Evolutionary conservation across 139 green algal species (phyloP).

Genomic region (Tetraselmis chui): DNA sequence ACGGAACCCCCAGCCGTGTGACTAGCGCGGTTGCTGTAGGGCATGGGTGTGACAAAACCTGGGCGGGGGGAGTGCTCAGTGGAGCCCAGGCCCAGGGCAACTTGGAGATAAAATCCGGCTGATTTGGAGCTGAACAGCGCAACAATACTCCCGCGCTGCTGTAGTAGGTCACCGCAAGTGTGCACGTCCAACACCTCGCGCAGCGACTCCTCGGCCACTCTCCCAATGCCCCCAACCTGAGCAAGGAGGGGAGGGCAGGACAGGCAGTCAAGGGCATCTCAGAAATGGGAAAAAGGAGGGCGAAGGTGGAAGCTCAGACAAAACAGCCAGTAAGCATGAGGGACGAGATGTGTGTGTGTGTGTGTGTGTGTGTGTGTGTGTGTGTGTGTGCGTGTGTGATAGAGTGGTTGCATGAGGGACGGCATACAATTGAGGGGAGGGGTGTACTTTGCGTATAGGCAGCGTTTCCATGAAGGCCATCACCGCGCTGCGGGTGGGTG

Average conservation of each 20-base stretch:
- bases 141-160: conserved; percentile 43
- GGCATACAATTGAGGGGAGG: neutral
- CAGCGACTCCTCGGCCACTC: conserved; percentile 15
- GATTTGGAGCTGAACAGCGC: conserved; percentile 51
- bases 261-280: neutral
- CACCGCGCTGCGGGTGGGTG: conserved; percentile 33
- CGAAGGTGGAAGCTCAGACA: no score
- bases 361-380: no score
- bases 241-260: neutral
- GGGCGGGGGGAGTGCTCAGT: conserved; percentile 25
- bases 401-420: no score
- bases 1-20: no score
- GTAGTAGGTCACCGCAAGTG: conserved; percentile 51
- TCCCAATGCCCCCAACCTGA: conserved; percentile 67
- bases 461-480: conserved; percentile 57
- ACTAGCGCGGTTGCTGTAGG: no score
- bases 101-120: conserved; percentile 54
- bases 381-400: no score
- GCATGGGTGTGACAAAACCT: no score
- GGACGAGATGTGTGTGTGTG: no score
- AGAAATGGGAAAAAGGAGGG: no score
- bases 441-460: conserved; percentile 56
- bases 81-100: conserved; percentile 49
- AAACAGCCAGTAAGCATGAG: no score
- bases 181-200: conserved; percentile 54